phyloP scores from a whole-genome alignment of 208 protist species.

The Sergeia podlipaevii region DNA sequence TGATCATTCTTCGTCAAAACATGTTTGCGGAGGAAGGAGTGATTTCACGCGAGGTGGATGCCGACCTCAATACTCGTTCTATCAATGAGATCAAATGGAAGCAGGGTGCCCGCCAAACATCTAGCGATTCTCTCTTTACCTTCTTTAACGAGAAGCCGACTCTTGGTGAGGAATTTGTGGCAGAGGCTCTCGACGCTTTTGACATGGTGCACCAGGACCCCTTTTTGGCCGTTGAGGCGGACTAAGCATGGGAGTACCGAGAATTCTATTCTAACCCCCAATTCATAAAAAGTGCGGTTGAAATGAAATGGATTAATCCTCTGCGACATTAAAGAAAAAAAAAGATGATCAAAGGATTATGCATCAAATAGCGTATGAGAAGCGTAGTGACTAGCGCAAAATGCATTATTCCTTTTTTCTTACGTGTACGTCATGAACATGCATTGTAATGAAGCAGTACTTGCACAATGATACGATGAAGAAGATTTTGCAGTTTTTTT shows the following conservation, averaged over 20 bases:
- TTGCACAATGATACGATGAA: too few relatives aligned
- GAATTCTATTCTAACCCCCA: not conserved
- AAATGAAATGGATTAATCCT: too few relatives aligned
- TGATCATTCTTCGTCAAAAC: constrained; percentile 50
- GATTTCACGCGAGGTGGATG: constrained; percentile 53
- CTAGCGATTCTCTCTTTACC: constrained; percentile 67
- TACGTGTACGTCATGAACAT: too few relatives aligned
- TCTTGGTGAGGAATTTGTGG: constrained; percentile 26
- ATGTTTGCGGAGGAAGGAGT: constrained; percentile 67
- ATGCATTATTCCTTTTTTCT: too few relatives aligned
- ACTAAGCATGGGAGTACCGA: constrained; percentile 9
- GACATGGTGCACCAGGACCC: constrained; percentile 77
- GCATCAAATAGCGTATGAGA: too few relatives aligned
- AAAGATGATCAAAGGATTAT: too few relatives aligned
- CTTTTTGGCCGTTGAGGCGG: constrained; percentile 41
- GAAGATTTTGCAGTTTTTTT: too few relatives aligned
- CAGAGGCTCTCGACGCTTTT: constrained; percentile 41
- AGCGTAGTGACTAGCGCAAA: too few relatives aligned
- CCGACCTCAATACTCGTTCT: constrained; percentile 41
- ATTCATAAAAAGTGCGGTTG: not conserved
- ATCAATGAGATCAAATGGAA: constrained; percentile 73
- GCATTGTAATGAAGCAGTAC: too few relatives aligned
- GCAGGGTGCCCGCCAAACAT: constrained; percentile 47
- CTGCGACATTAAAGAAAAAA: too few relatives aligned
- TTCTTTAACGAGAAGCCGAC: constrained; percentile 45